Evolutionary conservation across 139 green algal species (phyloP), one percentile per base, ranked within the genome.

Genomic region (Ulvella scutata): DNA sequence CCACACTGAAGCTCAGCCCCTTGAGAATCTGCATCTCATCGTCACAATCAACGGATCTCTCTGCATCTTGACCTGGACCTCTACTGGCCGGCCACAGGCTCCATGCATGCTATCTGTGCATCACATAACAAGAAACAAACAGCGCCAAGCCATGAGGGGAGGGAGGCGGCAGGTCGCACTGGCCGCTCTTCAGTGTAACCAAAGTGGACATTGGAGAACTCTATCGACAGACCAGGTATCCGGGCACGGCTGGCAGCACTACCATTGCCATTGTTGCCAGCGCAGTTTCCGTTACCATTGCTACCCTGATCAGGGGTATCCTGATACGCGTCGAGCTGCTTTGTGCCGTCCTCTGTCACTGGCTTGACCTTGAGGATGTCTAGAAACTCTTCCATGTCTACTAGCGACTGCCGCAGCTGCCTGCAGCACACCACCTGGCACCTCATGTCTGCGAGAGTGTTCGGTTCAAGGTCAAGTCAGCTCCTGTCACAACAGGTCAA

Each of bases 301-400:
- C 13, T 20, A 31, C 72, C 26, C 7, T 26, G 34, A 40, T 75
- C 60, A 43, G 33, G 72, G 29, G 37, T 29, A 35, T 43, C 72
- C 0, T 72, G 75, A 79, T 75, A 37, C 33, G 40, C 72, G 3
- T 74, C 78, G 59, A 90, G 79, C 0, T 74, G 20, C 13, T 38
- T 26, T 26, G n/a, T 74, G 29, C 90, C 91, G 39, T 93, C 89
- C 43, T 72, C 44, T 17, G 96, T 78, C 13, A 62, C 76, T 23
- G 79, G 81, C 0, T 83, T 51, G 0, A 88, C 94, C 31, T 73
- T 75, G 29, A 98, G 85, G 75, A 98, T 90, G 3, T 83, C 61
- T 61, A 97, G 92, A 79, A 98, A 92, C 37, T 92, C 87, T 74
- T 96, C 91, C 87, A 98, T 96, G 82, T 98, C 94, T 26, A 98